These are phyloP conservation scores for Podila minutissima DNA, from an alignment of 192 early-diverging fungal genomes.

Conservation along the genomic window DNA sequence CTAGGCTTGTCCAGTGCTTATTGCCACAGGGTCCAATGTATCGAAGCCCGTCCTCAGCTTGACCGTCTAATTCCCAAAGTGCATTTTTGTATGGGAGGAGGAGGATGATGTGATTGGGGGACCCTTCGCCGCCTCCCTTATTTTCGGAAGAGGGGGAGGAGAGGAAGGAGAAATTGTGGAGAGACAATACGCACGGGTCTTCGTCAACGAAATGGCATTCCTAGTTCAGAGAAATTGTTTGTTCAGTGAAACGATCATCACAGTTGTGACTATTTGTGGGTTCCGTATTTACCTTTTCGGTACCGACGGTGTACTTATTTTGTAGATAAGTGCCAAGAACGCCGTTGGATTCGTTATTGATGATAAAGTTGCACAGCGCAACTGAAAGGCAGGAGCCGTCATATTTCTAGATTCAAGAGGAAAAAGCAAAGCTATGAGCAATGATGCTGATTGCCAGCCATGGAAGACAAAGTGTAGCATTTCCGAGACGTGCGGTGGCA, in stretches of 20 bases:
- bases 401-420: background rate
- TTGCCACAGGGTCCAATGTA: background rate
- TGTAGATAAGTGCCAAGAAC: constrained; percentile 9
- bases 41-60: background rate
- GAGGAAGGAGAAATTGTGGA: background rate
- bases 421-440: background rate
- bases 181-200: background rate
- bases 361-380: too few species aligned
- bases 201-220: background rate
- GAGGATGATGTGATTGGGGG: background rate
- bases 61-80: background rate
- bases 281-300: background rate
- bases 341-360: background rate
- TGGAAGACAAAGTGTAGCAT: constrained; percentile 11
- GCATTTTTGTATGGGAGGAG: background rate
- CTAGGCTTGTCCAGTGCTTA: background rate
- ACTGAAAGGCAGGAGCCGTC: too few species aligned
- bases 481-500: background rate
- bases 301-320: background rate
- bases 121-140: background rate
- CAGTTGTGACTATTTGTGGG: background rate
- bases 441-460: constrained; percentile 3
- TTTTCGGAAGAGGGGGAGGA: background rate
- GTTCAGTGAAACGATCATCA: background rate
- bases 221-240: background rate